Conservation (phyloP, 768 basidiomycete species). For the Suillus bovinus region DNA sequence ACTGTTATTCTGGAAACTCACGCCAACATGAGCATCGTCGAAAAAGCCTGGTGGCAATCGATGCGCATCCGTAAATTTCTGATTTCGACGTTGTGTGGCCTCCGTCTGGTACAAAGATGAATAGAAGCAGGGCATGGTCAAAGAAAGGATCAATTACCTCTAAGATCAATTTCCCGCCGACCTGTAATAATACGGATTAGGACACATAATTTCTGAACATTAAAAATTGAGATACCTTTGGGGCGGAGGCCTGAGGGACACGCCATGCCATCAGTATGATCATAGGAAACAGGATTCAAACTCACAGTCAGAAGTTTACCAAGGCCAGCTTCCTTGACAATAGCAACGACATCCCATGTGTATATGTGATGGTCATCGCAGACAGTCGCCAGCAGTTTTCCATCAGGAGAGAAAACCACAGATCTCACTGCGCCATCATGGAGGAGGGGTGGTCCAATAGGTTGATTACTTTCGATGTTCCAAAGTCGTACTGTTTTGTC, state of each 20-base stretch:
- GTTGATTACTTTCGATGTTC: not conserved
- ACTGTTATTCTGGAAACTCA: not conserved
- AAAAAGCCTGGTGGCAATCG: not conserved
- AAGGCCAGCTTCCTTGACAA: not conserved
- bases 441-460: not conserved
- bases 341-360: constrained; percentile 1
- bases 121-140: not conserved
- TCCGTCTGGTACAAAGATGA: not conserved
- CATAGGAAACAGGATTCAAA: not conserved
- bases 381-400: not conserved
- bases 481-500: not conserved
- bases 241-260: not conserved
- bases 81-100: not conserved
- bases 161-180: not conserved
- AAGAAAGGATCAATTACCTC: not conserved
- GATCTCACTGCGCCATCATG: not conserved
- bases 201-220: not conserved
- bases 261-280: not conserved
- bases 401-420: not conserved
- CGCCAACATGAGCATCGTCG: not conserved
- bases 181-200: not conserved
- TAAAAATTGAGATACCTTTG: not conserved
- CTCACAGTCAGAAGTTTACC: constrained; percentile 1
- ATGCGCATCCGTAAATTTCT: not conserved
- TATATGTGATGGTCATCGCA: not conserved